Evolutionary conservation across 108 stramenopile species (phyloP), one percentile per base, ranked within the genome.

Genomic region (Cylindrotheca closterium): DNA sequence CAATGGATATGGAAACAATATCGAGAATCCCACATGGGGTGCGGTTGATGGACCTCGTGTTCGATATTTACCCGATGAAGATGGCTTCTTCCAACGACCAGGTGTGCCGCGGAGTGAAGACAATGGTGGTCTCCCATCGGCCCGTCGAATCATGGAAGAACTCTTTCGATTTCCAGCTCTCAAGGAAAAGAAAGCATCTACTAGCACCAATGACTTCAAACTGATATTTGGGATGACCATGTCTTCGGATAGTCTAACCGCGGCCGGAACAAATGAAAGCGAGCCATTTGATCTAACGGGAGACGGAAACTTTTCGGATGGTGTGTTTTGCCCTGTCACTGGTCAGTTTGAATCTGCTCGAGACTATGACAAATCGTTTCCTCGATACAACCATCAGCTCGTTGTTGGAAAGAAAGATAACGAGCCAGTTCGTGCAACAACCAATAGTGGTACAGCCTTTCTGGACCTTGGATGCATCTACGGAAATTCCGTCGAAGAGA

Each of bases 101-200:
- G 37, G 37, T 7, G 37, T 42, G 7, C 37, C 51, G 4, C 8
- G 7, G 51, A n/a, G n/a, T 23, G 51, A 51, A 51, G 51, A 22
- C 8, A 51, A 51, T 23, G 7, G 15, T 7, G 60, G 48, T 30
- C 60, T 61, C 1, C 68, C 68, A 1, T 62, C 60, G 26, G 60
- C 68, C 8, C 49, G 56, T 15, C 2, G 60, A 4, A 29, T 70
- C 21, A 37, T 70, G 48, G 50, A 48, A 17, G 50, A 60, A 26
- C 37, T 51, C 37, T 42, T 42, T 15, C 37, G 37, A 42, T 42
- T 42, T 42, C 37, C 37, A 10, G 37, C 15, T 42, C 10, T 10
- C 7, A 42, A 42, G 37, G 37, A 42, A 15, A 7, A 15, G 7
- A 7, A 15, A 10, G 7, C 10, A 7, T n/a, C n/a, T n/a, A n/a